Base-by-base conservation (phyloP, 441 rosid genomes). In the Codiaeum variegatum region DNA sequence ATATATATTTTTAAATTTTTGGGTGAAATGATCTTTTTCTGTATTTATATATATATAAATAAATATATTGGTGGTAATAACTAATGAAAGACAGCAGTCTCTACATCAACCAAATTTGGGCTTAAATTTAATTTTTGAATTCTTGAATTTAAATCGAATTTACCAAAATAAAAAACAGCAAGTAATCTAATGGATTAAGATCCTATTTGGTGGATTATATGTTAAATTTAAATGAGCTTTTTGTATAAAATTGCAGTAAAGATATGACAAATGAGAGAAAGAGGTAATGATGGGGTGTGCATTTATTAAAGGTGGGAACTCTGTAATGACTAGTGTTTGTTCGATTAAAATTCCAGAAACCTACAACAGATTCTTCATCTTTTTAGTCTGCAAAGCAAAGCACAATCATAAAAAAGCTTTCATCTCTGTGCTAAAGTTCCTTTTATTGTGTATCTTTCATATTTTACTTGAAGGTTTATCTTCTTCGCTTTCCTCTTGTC, bases 31-130 rank as follows among this genome's bases (percentile, higher is more conserved):
- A 15, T 47, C n/a, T 47, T 69, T 69, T 56, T 79, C 16, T 46
- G 77, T 56, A 71, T 68, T 79, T 81, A 73, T 65, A 75, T 72
- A 51, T 51, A 18, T 73, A 15, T 77, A 24, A 60, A 32, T 54
- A 70, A 73, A 56, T 59, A n/a, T n/a, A n/a, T 75, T 71, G 46
- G 51, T 67, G 61, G 68, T 54, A 71, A 73, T 42, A 64, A 71
- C 59, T 47, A 52, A 72, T 72, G 63, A 36, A 51, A 21, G 23
- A 7, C 18, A 18, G 23, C 19, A 24, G 36, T 24, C 9, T 58
- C 44, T 70, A 2, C 11, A 40, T 26, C 47, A 28, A 68, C 72
- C 24, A 29, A 28, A 13, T 18, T 15, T 15, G 16, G 16, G 51
- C 19, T 46, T 38, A 38, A n/a, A n/a, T n/a, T n/a, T n/a, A n/a